A percentile compares a stretch with the other conserved stretches of the same genome.
Conservation (phyloP, 208 protist species). For the Leishmania martiniquensis region DNA sequence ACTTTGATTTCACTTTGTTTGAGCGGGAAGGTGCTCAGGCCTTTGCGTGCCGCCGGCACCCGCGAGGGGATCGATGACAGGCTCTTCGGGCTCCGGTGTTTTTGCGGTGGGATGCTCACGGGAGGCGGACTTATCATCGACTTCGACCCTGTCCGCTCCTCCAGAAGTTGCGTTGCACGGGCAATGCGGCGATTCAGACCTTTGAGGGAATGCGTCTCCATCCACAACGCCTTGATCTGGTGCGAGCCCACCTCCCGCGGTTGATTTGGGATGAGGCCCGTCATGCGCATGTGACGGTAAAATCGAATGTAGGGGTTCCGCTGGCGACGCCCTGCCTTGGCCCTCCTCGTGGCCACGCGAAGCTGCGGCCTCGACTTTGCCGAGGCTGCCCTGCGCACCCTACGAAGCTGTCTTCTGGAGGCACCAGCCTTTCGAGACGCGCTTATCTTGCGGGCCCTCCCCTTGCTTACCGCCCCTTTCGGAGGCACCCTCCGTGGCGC, state of each 20-base stretch:
- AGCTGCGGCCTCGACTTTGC: background rate
- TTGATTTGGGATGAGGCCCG: slow-evolving; percentile 44
- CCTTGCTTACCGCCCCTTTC: slow-evolving; percentile 8
- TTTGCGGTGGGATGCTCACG: background rate
- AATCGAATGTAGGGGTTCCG: slow-evolving; percentile 45
- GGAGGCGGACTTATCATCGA: slow-evolving; percentile 5
- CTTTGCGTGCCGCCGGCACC: background rate
- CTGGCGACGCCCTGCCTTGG: background rate
- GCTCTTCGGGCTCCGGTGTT: background rate
- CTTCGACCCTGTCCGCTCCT: slow-evolving; percentile 20
- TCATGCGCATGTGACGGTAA: slow-evolving; percentile 49
- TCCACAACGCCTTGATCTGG: slow-evolving; percentile 49
- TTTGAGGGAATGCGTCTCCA: slow-evolving; percentile 31
- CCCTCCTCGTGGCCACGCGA: slow-evolving; percentile 11
- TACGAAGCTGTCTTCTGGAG: too few species aligned
- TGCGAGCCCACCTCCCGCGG: slow-evolving; percentile 28
- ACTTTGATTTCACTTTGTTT: slow-evolving; percentile 31
- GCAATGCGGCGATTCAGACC: slow-evolving; percentile 31
- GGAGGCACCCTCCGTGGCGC: background rate
- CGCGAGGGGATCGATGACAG: background rate
- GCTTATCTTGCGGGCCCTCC: background rate
- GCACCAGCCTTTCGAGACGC: background rate
- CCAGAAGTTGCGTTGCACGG: slow-evolving; percentile 21
- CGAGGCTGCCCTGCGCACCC: background rate
- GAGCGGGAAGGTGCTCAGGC: background rate